Base-by-base conservation (phyloP, 768 basidiomycete genomes). In the Naematelia aurantialba region DNA sequence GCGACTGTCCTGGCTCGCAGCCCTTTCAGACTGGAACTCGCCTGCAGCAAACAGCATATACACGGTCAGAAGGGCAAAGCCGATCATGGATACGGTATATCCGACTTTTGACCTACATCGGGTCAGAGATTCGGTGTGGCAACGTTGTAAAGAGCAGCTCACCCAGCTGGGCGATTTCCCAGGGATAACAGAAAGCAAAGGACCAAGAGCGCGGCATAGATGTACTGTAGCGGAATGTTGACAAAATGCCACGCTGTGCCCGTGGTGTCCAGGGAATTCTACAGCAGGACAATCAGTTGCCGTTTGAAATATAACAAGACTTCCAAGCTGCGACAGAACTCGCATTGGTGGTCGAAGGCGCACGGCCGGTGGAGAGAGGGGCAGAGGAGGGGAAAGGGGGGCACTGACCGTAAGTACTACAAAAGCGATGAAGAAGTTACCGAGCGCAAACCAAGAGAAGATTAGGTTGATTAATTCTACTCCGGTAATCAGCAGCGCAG, bases 361-460 rank as follows among this genome's bases (percentile, higher is more conserved):
- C 42, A 19, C 12, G 42, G 42, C 19, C 42, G 42, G 42, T 44
- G 12, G 42, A 12, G 19, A 44, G 19, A 19, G 12, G 19, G 34
- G 17, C 34, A 17, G 46, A 8, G 8, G 46, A 47, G 19, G 46
- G 21, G 25, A 47, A 8, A 47, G 29, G 24, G 12, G 10, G 19
- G 21, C 8, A 52, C 50, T 34, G 8, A 52, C 52, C 12, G 52
- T 52, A 12, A 46, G 51, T 54, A 63, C 61, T 25, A 72, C 79
- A 78, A 96, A 94, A 0, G 91, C 87, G 59, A 93, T 92, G 75
- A 87, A 93, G 67, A 87, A 96, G 76, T 94, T 94, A 0, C 88
- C 91, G 34, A 93, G 79, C 12, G 87, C 81, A 64, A 93, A 91
- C 89, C 91, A 94, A 14, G 90, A 87, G 75, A 96, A 97, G 64